Evolutionary conservation across 108 stramenopile species (phyloP).

Genomic region (Cyclotella atomus): DNA sequence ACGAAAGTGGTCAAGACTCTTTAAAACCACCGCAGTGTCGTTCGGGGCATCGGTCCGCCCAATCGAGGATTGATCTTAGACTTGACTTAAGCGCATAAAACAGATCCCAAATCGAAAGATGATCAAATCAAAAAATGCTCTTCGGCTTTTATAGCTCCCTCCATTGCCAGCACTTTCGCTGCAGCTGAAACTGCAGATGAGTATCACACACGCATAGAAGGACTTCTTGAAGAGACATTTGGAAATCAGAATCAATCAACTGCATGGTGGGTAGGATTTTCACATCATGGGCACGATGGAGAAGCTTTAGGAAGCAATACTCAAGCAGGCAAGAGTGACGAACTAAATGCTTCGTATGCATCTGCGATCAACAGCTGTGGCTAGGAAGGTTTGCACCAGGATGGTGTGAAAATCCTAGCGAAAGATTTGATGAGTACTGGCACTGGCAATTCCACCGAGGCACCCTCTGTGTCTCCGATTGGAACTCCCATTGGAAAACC

Average conservation of each 20-base stretch:
- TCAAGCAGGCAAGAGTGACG: neutral
- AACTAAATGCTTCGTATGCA: neutral
- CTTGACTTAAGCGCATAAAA: no score
- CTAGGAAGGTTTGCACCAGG: no score
- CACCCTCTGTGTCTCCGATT: neutral
- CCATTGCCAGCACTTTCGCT: neutral
- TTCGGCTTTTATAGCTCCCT: neutral
- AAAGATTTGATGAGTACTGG: neutral
- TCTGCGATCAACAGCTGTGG: neutral
- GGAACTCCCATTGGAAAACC: no score
- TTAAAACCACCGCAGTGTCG: no score
- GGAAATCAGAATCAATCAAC: neutral
- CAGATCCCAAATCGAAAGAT: neutral
- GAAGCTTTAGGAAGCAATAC: conserved; percentile 1
- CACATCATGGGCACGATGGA: conserved; percentile 2
- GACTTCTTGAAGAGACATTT: neutral
- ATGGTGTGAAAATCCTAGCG: neutral
- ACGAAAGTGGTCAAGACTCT: no score
- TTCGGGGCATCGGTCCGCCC: no score
- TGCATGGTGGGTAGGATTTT: conserved; percentile 5
- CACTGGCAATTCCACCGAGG: neutral
- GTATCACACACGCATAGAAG: conserved; percentile 1
- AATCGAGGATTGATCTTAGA: no score
- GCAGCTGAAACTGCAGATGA: neutral
- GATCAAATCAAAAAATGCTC: neutral